Base-by-base conservation (phyloP, 2,329 filamentous ascomycete species). In the Phoma sp. region DNA sequence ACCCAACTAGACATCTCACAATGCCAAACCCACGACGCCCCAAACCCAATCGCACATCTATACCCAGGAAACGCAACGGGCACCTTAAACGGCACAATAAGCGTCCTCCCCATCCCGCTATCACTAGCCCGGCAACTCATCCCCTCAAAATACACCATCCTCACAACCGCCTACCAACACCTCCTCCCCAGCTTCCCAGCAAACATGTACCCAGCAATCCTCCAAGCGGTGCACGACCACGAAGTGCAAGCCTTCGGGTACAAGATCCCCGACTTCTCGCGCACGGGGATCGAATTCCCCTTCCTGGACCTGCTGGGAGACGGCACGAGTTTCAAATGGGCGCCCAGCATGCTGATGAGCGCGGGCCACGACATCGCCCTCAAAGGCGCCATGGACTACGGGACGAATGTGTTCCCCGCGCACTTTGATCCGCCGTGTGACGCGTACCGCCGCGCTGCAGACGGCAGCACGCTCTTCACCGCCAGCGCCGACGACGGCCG, bases 221-320 rank as follows among this genome's bases (percentile, higher is more conserved):
- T 83, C 6, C 80, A 83, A 62, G 78, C 79, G 1, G 76, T 79
- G 5, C 74, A 81, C 24, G 82, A 84, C 58, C 82, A 84, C 53
- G 81, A 83, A 43, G 75, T 84, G 8, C 78, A 79, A 56, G 69
- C 80, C 3, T 72, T 72, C 24, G 76, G 75, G 17, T 73, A 79
- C 45, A 73, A 72, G 2, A 69, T 82, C 6, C 70, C 77, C 0
- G 81, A 84, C 63, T 84, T 84, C 44, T 75, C 78, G 22, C 80
- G 80, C 33, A 72, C 79, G 17, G 78, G 80, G 8, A 78, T 84
- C 56, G 79, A 82, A 59, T 85, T 84, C 53, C 84, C 84, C 0
- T 86, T 85, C 65, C 55, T 85, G 33, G 83, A 85, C 63, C 64
- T 83, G 6, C 71, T 84, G 2, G 74, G 76, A 44, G 81, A 85